A percentile compares a stretch with the other conserved stretches of the same genome.
phyloP scores from a whole-genome alignment of 2,329 filamentous ascomycete species.

The Rutstroemia sp. region DNA sequence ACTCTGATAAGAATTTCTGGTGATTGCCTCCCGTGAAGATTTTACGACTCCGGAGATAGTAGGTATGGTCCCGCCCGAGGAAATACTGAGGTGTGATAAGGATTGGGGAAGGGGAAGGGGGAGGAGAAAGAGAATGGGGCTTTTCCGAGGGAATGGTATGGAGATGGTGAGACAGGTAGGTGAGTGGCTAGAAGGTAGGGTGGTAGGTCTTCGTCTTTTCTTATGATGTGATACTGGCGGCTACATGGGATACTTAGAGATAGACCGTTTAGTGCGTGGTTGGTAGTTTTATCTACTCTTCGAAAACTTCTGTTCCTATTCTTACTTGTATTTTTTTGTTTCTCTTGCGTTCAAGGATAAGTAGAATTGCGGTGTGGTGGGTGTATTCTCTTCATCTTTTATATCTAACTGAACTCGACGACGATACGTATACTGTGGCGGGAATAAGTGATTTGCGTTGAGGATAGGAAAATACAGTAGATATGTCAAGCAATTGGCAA shows the following conservation, averaged over 20 bases:
- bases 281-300: too few species aligned
- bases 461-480: background rate
- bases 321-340: background rate
- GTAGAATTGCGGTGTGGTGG: background rate
- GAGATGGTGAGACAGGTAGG: background rate
- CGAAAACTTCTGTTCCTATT: background rate
- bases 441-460: background rate
- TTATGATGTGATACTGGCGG: background rate
- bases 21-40: too few species aligned
- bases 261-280: background rate
- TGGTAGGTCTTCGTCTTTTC: too few species aligned
- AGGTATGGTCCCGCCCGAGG: too few species aligned
- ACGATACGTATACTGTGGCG: background rate
- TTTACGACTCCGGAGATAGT: too few species aligned
- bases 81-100: too few species aligned
- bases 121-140: background rate
- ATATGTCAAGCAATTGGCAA: slow-evolving; percentile 26
- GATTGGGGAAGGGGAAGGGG: too few species aligned
- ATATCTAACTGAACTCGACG: too few species aligned
- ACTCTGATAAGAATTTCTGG: too few species aligned
- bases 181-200: background rate
- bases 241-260: background rate
- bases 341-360: background rate
- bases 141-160: background rate
- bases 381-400: too few species aligned